Evolutionary conservation across 225 moss, liverwort and hornwort species (phyloP).

Genomic region (Lunularia cruciata): DNA sequence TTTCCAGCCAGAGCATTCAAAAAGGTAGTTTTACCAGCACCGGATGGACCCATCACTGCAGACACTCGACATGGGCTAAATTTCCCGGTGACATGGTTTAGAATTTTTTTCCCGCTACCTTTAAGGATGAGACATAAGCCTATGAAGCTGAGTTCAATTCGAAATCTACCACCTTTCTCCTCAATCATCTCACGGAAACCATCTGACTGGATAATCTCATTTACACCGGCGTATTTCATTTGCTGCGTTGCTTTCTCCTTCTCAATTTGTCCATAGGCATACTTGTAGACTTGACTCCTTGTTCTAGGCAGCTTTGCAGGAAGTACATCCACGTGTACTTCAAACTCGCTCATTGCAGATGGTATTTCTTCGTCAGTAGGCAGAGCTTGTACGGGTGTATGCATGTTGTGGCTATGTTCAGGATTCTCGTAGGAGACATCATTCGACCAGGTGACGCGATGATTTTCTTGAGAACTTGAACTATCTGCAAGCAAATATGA

Average conservation of each 20-base stretch:
- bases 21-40: slow-evolving; percentile 92
- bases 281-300: slow-evolving; percentile 78
- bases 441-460: slow-evolving; percentile 20
- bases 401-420: slow-evolving; percentile 45
- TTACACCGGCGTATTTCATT: slow-evolving; percentile 4
- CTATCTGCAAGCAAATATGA: background rate
- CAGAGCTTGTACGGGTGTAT: slow-evolving; percentile 49
- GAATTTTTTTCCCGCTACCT: slow-evolving; percentile 72
- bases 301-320: slow-evolving; percentile 44
- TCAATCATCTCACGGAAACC: slow-evolving; percentile 34
- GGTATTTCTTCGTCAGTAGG: slow-evolving; percentile 24
- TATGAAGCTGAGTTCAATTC: slow-evolving; percentile 73
- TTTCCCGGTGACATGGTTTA: slow-evolving; percentile 82
- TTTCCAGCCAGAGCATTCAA: slow-evolving; percentile 91
- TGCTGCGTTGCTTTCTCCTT: slow-evolving; percentile 55
- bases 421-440: slow-evolving; percentile 31
- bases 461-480: background rate
- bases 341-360: slow-evolving; percentile 10
- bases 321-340: slow-evolving; percentile 29
- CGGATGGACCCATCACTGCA: slow-evolving; percentile 95
- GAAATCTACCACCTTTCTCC: slow-evolving; percentile 51
- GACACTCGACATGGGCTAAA: slow-evolving; percentile 67
- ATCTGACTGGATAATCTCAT: slow-evolving; percentile 33
- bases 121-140: slow-evolving; percentile 76
- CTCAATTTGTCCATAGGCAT: slow-evolving; percentile 90